phyloP scores from a whole-genome alignment of 108 stramenopile species.

The Asterionellopsis glacialis region DNA sequence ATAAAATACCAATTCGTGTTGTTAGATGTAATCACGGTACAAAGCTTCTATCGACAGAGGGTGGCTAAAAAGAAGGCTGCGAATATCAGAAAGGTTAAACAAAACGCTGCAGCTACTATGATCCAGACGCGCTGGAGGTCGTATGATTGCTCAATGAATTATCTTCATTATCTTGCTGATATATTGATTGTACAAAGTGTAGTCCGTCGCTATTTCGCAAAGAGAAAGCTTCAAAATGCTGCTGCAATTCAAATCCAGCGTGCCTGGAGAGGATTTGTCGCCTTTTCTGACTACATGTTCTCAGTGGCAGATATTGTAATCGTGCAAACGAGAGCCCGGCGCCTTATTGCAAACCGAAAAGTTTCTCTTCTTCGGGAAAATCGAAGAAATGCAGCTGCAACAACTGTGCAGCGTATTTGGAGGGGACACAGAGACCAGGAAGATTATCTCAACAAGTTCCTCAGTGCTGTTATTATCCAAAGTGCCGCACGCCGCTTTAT shows the following conservation, averaged over 20 bases:
- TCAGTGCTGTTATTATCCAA: slow-evolving; percentile 51
- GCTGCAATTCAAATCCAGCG: slow-evolving; percentile 32
- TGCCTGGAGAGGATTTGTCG: slow-evolving; percentile 10
- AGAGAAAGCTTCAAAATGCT: slow-evolving; percentile 1
- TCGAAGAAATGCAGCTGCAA: not conserved
- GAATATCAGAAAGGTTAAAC: not conserved
- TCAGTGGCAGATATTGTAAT: slow-evolving; percentile 58
- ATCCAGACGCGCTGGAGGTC: slow-evolving; percentile 38
- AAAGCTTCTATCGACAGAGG: slow-evolving; percentile 36
- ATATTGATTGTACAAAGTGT: slow-evolving; percentile 69
- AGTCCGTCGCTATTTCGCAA: slow-evolving; percentile 15
- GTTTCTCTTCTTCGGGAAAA: not conserved
- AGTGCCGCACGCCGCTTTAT: slow-evolving; percentile 47
- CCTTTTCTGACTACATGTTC: slow-evolving; percentile 30
- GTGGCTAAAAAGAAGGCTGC: slow-evolving; percentile 13
- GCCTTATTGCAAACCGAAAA: slow-evolving; percentile 2
- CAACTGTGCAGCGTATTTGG: not conserved
- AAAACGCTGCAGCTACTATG: slow-evolving; percentile 22
- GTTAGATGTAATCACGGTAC: slow-evolving; percentile 52
- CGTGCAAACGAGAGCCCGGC: slow-evolving; percentile 36
- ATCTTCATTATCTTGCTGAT: slow-evolving; percentile 62
- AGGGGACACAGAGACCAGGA: not conserved
- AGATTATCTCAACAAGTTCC: too few species aligned
- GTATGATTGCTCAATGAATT: slow-evolving; percentile 69
- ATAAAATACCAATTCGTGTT: slow-evolving; percentile 54